Conservation (phyloP, 345 rosid species). For the Lumnitzera littorea region DNA sequence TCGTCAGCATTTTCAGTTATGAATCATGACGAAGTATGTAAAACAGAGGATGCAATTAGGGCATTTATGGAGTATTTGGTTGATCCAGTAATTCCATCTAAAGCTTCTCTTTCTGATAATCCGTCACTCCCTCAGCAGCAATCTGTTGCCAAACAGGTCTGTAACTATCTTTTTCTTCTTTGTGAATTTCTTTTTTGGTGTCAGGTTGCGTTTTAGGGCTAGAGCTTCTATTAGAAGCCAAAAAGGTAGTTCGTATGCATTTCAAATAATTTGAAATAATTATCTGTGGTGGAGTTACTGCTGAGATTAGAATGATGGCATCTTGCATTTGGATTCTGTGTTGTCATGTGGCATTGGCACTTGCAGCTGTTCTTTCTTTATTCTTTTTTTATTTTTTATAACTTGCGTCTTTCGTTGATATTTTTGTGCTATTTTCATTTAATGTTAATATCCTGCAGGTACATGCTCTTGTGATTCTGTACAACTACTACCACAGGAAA, state of each 20-base stretch:
- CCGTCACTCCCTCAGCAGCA: conserved; percentile 38
- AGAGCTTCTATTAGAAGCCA: too few species aligned
- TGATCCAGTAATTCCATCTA: conserved; percentile 58
- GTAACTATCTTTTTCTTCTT: not conserved
- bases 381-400: not conserved
- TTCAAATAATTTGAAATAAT: too few species aligned
- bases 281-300: too few species aligned
- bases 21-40: conserved; percentile 26
- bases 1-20: too few species aligned
- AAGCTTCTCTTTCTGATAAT: conserved; percentile 17
- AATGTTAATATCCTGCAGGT: conserved; percentile 27
- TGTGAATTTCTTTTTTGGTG: not conserved
- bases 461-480: conserved; percentile 62
- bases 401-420: not conserved
- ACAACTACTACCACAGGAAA: conserved; percentile 67
- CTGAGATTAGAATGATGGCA: not conserved
- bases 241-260: too few species aligned
- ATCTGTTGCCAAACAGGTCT: conserved; percentile 63
- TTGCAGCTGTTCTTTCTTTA: not conserved
- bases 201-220: not conserved
- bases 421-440: not conserved
- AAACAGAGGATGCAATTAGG: conserved; percentile 58
- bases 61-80: conserved; percentile 51
- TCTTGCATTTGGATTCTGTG: not conserved
- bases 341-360: not conserved